Evolutionary conservation across 345 rosid species (phyloP).

Genomic region (Euphorbia lathyris): DNA sequence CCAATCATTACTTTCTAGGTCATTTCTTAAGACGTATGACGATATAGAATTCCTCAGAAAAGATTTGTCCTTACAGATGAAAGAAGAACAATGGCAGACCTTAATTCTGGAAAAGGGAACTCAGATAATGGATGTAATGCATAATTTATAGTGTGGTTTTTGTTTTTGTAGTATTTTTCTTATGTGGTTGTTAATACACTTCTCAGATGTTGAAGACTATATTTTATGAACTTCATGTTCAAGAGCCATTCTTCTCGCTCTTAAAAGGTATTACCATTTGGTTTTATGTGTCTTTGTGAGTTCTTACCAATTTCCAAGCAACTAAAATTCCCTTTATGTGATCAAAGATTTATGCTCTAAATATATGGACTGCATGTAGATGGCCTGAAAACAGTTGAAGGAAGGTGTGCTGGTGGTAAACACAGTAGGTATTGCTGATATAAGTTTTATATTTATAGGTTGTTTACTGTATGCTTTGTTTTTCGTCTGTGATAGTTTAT

Average conservation of each 20-base stretch:
- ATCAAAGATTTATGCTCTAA: slow-evolving; percentile 10
- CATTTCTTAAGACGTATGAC: slow-evolving; percentile 23
- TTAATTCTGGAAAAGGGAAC: slow-evolving; percentile 35
- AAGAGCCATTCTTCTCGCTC: slow-evolving; percentile 46
- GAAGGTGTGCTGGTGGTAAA: slow-evolving; percentile 39
- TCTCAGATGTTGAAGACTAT: slow-evolving; percentile 34
- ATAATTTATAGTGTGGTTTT: neutral
- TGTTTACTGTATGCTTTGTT: neutral
- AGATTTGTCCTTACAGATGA: slow-evolving; percentile 29
- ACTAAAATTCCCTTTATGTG: neutral
- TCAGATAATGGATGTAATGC: slow-evolving; percentile 36
- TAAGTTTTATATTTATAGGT: neutral
- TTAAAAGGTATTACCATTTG: slow-evolving; percentile 35
- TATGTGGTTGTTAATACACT: neutral
- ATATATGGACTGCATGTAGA: slow-evolving; percentile 30
- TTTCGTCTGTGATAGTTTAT: neutral
- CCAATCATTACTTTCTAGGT: slow-evolving; percentile 37
- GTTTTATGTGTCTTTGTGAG: neutral
- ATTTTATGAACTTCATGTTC: slow-evolving; percentile 41
- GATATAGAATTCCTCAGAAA: slow-evolving; percentile 22
- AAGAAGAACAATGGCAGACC: slow-evolving; percentile 38
- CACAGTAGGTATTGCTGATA: slow-evolving; percentile 34
- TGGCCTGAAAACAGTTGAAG: slow-evolving; percentile 45
- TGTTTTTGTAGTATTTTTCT: neutral
- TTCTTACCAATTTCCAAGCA: neutral